These are phyloP conservation scores for Protostelium mycophagum DNA, from an alignment of 78 protist genomes.

Conservation along the genomic window DNA sequence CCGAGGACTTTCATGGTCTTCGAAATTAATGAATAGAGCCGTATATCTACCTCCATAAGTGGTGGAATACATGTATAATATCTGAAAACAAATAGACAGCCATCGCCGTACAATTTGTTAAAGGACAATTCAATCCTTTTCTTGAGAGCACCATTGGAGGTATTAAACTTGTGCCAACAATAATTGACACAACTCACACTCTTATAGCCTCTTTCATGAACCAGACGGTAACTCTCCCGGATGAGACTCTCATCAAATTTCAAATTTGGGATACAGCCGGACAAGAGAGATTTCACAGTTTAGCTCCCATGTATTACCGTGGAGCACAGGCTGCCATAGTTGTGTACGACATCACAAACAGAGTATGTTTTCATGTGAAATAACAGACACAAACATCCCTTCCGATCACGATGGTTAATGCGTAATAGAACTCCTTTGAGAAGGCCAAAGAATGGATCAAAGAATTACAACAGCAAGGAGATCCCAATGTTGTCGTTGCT, in stretches of 20 bases:
- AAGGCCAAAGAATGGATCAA: conserved; percentile 94
- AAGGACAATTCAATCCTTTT: conserved; percentile 92
- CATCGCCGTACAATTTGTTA: conserved; percentile 89
- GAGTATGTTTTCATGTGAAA: background rate
- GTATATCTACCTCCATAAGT: background rate
- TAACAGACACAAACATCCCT: too few species aligned
- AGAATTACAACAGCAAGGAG: conserved; percentile 95
- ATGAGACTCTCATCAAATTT: conserved; percentile 86
- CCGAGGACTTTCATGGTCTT: background rate
- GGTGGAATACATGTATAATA: background rate
- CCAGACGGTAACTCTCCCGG: conserved; percentile 87
- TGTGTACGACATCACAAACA: conserved; percentile 85
- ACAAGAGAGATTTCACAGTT: conserved; percentile 81
- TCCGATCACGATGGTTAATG: background rate
- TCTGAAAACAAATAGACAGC: background rate
- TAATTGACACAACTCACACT: background rate
- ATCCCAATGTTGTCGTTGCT: conserved; percentile 47
- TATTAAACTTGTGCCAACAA: background rate
- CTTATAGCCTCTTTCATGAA: conserved; percentile 89
- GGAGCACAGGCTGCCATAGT: conserved; percentile 96
- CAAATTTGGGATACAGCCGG: conserved; percentile 93
- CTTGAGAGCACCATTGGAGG: conserved; percentile 97
- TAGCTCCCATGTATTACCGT: conserved; percentile 97
- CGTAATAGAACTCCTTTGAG: conserved; percentile 64
- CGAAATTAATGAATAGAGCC: background rate